phyloP scores from a whole-genome alignment of 352 stramenopile species.

The Globisporangium paroecandrum region DNA sequence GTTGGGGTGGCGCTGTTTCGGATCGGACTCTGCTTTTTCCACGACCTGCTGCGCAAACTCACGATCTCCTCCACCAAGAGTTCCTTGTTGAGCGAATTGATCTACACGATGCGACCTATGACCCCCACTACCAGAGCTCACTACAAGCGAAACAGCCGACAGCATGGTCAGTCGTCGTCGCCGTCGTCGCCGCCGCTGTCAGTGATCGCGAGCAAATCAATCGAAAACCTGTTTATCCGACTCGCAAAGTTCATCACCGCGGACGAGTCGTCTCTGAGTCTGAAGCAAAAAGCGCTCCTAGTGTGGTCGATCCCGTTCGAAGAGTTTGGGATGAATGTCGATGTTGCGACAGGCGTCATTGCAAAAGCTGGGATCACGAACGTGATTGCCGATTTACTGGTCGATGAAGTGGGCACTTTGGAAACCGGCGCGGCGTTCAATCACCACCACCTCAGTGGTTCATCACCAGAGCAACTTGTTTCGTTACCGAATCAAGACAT shows the following conservation, averaged over 20 bases:
- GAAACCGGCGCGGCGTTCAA: neutral
- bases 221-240: conserved; percentile 61
- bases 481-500: neutral
- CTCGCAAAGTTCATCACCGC: conserved; percentile 38
- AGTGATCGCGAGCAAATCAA: conserved; percentile 13
- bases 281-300: conserved; percentile 50
- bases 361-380: conserved; percentile 18
- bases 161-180: neutral
- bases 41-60: conserved; percentile 53
- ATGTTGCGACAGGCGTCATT: conserved; percentile 14
- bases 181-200: neutral
- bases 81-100: conserved; percentile 36
- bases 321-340: conserved; percentile 1
- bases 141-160: neutral
- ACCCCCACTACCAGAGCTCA: neutral
- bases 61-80: conserved; percentile 41
- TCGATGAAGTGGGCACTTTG: conserved; percentile 3
- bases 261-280: conserved; percentile 27
- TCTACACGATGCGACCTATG: neutral
- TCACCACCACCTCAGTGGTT: neutral
- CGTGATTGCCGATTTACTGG: conserved; percentile 13
- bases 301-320: conserved; percentile 26
- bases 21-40: conserved; percentile 39
- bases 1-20: conserved; percentile 22
- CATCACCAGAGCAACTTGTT: neutral